Base-by-base conservation (phyloP, 768 basidiomycete genomes). In the Phanerochaete carnosa region DNA sequence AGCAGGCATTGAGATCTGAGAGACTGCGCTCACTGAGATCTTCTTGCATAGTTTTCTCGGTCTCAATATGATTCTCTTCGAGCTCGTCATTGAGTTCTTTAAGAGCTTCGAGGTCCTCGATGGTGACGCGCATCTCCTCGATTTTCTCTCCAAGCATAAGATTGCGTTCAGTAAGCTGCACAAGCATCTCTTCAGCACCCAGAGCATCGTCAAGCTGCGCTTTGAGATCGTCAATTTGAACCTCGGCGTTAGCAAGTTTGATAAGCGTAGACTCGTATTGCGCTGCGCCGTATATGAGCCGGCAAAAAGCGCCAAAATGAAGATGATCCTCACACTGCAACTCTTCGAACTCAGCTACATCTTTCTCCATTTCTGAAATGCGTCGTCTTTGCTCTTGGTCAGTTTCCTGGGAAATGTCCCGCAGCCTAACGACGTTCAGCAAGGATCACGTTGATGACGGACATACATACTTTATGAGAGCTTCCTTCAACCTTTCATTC, bases 41-140 rank as follows among this genome's bases (percentile, higher is more conserved):
- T 47, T 91, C 92, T 67, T 94, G 88, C 60, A 99, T 74, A 25
- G 87, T 83, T 71, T 92, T 95, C 75, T 98, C 96, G 0, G 94
- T 92, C 73, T 97, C 96, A 2, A 92, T 71, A 64, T 98, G 96
- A 67, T 93, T 95, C 74, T 98, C 95, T 73, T 98, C 97, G 2
- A 99, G 82, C 74, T 99, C 97, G 62, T 99, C 96, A 58, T 90
- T 94, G 51, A 99, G 88, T 68, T 98, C 97, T 70, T 95, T 92
- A 45, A 99, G 83, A 12, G 95, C 86, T 70, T 99, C 97, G 3
- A 98, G 85, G 68, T 99, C 97, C 72, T 98, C 96, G 57, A 98
- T 94, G 0, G 92, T 92, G 57, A 93, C 88, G 13, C 94, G 85
- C 91, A 98, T 95, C 74, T 98, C 95, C 71, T 98, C 97, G 64